A percentile compares a stretch with the other conserved stretches of the same genome.
Evolutionary conservation across 495 filamentous ascomycete genomes (phyloP).

Genomic region (Durotheca rogersii): DNA sequence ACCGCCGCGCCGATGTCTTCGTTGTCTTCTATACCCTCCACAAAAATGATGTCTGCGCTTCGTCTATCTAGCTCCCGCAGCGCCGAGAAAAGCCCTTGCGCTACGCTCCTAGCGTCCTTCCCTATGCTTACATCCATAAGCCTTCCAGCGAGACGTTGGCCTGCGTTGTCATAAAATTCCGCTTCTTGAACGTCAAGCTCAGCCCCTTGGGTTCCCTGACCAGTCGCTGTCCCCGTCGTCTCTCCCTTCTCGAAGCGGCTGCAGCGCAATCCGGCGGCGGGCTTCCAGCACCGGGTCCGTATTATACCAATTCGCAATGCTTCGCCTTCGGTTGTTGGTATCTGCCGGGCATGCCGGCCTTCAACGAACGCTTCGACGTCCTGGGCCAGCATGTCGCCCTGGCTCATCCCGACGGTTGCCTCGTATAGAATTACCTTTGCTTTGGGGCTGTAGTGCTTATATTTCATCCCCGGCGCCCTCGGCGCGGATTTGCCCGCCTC

Average conservation of each 20-base stretch:
- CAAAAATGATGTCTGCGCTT: constrained; percentile 80
- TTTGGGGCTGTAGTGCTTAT: constrained; percentile 93
- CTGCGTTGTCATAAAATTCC: constrained; percentile 26
- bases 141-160: constrained; percentile 33
- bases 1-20: constrained; percentile 87
- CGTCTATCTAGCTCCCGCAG: constrained; percentile 79
- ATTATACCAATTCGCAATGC: constrained; percentile 41
- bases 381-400: constrained; percentile 14
- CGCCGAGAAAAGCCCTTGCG: constrained; percentile 81
- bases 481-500: constrained; percentile 60
- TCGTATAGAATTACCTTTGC: constrained; percentile 86
- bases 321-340: constrained; percentile 6
- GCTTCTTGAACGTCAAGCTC: constrained; percentile 40
- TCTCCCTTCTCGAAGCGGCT: constrained; percentile 23
- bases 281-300: constrained; percentile 46
- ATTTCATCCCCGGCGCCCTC: constrained; percentile 96
- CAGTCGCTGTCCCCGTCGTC: constrained; percentile 3
- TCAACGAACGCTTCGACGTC: constrained; percentile 24
- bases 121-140: constrained; percentile 67
- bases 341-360: constrained; percentile 4
- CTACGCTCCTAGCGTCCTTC: constrained; percentile 65
- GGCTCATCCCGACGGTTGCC: constrained; percentile 26
- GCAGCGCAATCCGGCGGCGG: constrained; percentile 35
- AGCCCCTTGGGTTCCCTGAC: constrained; percentile 16
- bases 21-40: constrained; percentile 84